Conservation (phyloP, 208 protist genomes). For the Leishmania arabica region DNA sequence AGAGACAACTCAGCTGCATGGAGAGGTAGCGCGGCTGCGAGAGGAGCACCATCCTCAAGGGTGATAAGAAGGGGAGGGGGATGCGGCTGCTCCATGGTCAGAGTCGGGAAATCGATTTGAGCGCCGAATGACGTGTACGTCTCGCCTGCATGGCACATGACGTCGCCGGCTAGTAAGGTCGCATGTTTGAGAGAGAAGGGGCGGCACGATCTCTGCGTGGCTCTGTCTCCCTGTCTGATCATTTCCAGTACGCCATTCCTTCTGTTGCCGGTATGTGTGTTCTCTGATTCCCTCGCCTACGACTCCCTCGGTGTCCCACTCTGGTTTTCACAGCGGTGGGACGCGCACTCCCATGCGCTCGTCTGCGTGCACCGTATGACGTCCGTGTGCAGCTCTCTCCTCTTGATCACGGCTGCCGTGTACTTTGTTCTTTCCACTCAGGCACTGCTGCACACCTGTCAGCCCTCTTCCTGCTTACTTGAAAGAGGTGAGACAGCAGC, state of each 20-base stretch:
- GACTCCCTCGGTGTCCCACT: neutral
- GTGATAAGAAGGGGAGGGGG: neutral
- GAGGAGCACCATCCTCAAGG: neutral
- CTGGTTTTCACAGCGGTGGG: neutral
- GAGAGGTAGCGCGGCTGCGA: neutral
- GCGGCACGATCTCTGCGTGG: neutral
- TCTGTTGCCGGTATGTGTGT: neutral
- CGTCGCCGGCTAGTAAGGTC: neutral
- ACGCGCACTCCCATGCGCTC: neutral
- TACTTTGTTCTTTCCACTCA: neutral
- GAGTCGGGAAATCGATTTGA: neutral
- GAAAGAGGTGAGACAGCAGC: neutral
- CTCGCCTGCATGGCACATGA: neutral
- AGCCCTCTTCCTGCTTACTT: neutral
- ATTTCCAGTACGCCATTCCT: neutral
- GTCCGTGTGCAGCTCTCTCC: neutral
- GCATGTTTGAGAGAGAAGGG: neutral
- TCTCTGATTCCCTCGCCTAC: neutral
- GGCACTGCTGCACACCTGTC: no score
- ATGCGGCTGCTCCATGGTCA: neutral
- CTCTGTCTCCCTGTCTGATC: neutral
- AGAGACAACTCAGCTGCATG: neutral
- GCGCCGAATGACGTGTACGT: neutral
- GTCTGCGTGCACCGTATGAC: neutral
- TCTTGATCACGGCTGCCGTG: neutral